Evolutionary conservation across 768 basidiomycete genomes (phyloP).

Genomic region (Auricularia cornea): DNA sequence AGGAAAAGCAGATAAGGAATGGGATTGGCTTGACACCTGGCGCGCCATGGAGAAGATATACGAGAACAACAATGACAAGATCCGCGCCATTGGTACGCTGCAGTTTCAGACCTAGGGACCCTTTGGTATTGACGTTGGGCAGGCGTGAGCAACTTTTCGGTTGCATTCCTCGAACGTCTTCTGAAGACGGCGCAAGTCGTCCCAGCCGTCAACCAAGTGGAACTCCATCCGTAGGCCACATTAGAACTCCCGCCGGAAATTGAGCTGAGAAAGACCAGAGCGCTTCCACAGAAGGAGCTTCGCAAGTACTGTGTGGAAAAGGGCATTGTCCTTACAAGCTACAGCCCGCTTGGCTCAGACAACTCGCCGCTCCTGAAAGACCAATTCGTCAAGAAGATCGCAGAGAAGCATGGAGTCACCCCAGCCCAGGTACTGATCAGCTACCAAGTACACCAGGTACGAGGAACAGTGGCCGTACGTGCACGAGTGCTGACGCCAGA

Average conservation of each 20-base stretch:
- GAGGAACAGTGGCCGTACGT: not conserved
- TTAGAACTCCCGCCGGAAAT: slow-evolving; percentile 20
- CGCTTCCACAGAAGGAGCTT: slow-evolving; percentile 39
- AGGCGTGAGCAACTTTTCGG: slow-evolving; percentile 19
- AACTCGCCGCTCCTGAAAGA: slow-evolving; percentile 38
- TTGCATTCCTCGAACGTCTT: slow-evolving; percentile 16
- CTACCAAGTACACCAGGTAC: slow-evolving; percentile 33
- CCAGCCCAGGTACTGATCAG: slow-evolving; percentile 42
- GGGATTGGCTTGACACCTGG: slow-evolving; percentile 76
- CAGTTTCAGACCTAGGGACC: no score
- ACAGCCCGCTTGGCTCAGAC: slow-evolving; percentile 40
- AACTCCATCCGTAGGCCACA: slow-evolving; percentile 24
- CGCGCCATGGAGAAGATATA: slow-evolving; percentile 58
- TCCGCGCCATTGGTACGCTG: slow-evolving; percentile 59
- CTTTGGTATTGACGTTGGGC: slow-evolving; percentile 4
- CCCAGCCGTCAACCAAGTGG: slow-evolving; percentile 42
- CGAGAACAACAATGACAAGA: slow-evolving; percentile 54
- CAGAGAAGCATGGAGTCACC: slow-evolving; percentile 38
- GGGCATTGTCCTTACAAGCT: slow-evolving; percentile 42
- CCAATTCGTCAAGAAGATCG: slow-evolving; percentile 35
- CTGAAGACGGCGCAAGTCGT: slow-evolving; percentile 34
- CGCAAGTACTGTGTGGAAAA: slow-evolving; percentile 39
- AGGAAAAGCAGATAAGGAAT: slow-evolving; percentile 41
- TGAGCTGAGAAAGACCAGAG: slow-evolving; percentile 42
- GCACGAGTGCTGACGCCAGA: no score